Conservation (phyloP, 768 basidiomycete genomes). For the Serpula lacrymans region DNA sequence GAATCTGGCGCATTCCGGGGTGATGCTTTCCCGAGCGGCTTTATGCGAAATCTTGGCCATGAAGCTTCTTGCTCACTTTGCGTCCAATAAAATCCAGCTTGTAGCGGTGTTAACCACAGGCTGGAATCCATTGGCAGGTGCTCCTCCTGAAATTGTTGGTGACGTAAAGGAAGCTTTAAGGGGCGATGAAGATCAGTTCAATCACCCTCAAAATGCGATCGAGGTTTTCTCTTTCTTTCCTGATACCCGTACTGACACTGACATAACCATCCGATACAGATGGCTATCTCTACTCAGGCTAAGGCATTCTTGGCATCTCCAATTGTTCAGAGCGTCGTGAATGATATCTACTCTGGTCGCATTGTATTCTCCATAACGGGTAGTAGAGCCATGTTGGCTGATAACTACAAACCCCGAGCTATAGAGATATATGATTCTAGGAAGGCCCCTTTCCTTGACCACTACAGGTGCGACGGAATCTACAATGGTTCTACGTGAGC, state of each 20-base stretch:
- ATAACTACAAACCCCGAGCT: slow-evolving; percentile 81
- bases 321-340: slow-evolving; percentile 82
- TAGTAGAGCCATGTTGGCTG: slow-evolving; percentile 75
- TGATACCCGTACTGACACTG: neutral
- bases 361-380: slow-evolving; percentile 63
- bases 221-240: slow-evolving; percentile 51
- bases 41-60: slow-evolving; percentile 88
- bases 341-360: slow-evolving; percentile 82
- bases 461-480: slow-evolving; percentile 64
- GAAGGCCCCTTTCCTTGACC: slow-evolving; percentile 72
- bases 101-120: slow-evolving; percentile 72
- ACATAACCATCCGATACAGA: slow-evolving; percentile 37
- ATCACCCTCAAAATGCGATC: slow-evolving; percentile 76
- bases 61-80: slow-evolving; percentile 77
- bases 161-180: slow-evolving; percentile 59
- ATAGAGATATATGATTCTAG: slow-evolving; percentile 71
- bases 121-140: slow-evolving; percentile 85
- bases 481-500: too few species aligned
- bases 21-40: slow-evolving; percentile 69
- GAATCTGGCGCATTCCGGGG: slow-evolving; percentile 73
- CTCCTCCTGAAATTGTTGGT: slow-evolving; percentile 59
- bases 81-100: slow-evolving; percentile 71
- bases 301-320: slow-evolving; percentile 83
- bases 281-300: slow-evolving; percentile 83
- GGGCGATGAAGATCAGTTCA: slow-evolving; percentile 53